These are phyloP conservation scores for Gastrolobium villosum DNA, from an alignment of 306 rosid species.

Conservation along the genomic window DNA sequence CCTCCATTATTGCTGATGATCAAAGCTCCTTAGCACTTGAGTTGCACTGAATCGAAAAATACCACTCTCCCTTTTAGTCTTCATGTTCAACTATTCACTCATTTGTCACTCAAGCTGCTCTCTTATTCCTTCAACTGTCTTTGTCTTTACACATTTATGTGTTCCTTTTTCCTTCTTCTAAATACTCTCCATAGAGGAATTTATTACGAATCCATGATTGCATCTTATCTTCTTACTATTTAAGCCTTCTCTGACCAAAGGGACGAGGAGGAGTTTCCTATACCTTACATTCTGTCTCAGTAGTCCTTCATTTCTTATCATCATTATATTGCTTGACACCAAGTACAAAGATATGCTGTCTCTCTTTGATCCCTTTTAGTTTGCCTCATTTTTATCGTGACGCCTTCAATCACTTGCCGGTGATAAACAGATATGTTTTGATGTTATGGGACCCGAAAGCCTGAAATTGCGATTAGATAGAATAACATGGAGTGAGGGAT, in stretches of 20 bases:
- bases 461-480: constrained; percentile 43
- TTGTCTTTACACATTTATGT: background rate
- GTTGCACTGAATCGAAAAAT: too few relatives aligned
- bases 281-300: background rate
- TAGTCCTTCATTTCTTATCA: constrained; percentile 38
- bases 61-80: too few relatives aligned
- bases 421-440: constrained; percentile 37
- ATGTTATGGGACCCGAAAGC: constrained; percentile 59
- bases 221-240: constrained; percentile 23
- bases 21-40: too few relatives aligned
- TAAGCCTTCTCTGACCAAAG: constrained; percentile 30
- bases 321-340: constrained; percentile 14
- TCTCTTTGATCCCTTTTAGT: constrained; percentile 32
- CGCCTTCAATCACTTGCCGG: constrained; percentile 43
- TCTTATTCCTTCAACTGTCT: background rate
- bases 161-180: background rate
- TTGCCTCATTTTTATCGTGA: constrained; percentile 41
- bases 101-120: too few relatives aligned
- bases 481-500: background rate
- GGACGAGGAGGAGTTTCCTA: background rate
- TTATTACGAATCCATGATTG: constrained; percentile 35
- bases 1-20: too few relatives aligned
- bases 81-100: too few relatives aligned
- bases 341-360: constrained; percentile 15
- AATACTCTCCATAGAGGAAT: constrained; percentile 10